Base-by-base conservation (phyloP, 306 rosid species). In the Benincasa hispida region DNA sequence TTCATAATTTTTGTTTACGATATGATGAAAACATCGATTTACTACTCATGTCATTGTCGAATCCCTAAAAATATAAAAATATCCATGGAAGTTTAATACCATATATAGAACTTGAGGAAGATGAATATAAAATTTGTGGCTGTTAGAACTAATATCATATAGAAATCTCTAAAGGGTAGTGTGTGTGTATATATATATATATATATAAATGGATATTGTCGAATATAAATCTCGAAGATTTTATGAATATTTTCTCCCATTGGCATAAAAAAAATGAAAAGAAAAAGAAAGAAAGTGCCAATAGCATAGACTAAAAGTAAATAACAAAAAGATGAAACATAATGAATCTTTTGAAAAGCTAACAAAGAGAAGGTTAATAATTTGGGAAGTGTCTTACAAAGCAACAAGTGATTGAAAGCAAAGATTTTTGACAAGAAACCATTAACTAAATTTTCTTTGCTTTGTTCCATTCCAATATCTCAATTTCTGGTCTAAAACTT, bases 371-470 rank as follows among this genome's bases (percentile, higher is more conserved):
- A 82, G 87, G 86, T 78, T 80, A 70, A 45, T 70, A 19, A 32
- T 45, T 70, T 86, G 79, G 81, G 77, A 83, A 87, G 83, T 83
- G 82, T 77, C 90, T 91, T 84, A 88, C 91, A 90, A 77, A 90
- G 91, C 88, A 80, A 84, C 84, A 84, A 77, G 65, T 88, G 91
- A 88, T 37, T 88, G 88, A 86, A 92, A 88, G 92, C 85, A 81
- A 47, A 88, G 92, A 93, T 89, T 89, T 91, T 89, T 89, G 88
- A 90, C 87, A 91, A 85, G 95, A 90, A 85, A 81, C 95, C 93
- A 89, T 92, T 92, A 85, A 84, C 92, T 85, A 82, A 72, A 32
- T 74, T 74, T 45, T 82, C 90, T 90, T 91, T 90, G 92, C 85
- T 86, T 91, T 89, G 83, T 86, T 85, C 82, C 86, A 87, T 87